These are phyloP conservation scores for Paramecium primaurelia DNA, from an alignment of 73 alveolate species.

Conservation along the genomic window DNA sequence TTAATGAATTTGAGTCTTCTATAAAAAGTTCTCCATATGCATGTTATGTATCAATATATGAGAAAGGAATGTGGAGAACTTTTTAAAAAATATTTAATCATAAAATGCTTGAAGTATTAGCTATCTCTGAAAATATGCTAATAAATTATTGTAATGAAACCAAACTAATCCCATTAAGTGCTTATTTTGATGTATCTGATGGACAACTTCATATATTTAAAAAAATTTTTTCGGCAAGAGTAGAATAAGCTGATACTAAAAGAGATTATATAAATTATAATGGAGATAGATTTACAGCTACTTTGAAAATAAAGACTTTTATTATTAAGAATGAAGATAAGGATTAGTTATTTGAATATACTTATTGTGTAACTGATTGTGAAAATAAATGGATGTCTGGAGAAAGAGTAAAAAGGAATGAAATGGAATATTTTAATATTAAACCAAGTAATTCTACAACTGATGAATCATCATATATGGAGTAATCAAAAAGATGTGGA, in stretches of 20 bases:
- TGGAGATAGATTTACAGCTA: neutral
- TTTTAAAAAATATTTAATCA: neutral
- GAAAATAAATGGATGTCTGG: neutral
- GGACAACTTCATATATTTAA: neutral
- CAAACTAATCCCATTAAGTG: neutral
- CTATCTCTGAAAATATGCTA: neutral
- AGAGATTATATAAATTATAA: neutral
- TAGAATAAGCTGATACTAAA: neutral
- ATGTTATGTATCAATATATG: neutral
- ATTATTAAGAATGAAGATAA: neutral
- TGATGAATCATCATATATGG: neutral
- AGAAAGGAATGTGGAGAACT: slow-evolving; percentile 4
- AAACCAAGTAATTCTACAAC: neutral
- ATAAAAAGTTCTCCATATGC: neutral
- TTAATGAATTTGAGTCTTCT: neutral
- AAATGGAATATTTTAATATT: neutral
- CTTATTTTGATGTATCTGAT: neutral
- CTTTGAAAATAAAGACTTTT: neutral
- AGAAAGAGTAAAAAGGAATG: neutral
- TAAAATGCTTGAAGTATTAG: neutral
- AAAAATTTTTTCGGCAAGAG: neutral
- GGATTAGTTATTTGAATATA: neutral
- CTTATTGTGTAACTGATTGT: neutral
- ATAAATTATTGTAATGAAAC: slow-evolving; percentile 16
- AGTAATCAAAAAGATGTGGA: neutral